These are phyloP conservation scores for Annulohypoxylon stygium DNA, from an alignment of 495 filamentous ascomycete species.

Conservation along the genomic window DNA sequence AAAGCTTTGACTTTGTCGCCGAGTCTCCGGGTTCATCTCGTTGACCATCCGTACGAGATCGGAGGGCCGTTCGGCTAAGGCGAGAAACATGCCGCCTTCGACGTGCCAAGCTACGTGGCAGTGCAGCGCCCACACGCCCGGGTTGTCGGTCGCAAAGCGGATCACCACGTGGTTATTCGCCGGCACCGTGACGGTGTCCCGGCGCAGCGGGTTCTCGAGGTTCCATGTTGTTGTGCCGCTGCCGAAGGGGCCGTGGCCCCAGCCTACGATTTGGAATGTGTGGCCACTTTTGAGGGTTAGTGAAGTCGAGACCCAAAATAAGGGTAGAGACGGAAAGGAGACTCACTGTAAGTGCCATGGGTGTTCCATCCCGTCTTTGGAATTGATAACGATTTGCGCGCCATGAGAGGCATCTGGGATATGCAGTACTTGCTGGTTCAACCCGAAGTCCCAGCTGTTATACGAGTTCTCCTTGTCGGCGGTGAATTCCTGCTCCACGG, in stretches of 20 bases:
- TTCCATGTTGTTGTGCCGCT: constrained; percentile 38
- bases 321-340: not conserved
- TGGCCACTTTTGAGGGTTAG: constrained; percentile 40
- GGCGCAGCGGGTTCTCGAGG: constrained; percentile 51
- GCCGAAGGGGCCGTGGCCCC: constrained; percentile 49
- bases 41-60: constrained; percentile 47
- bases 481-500: constrained; percentile 48
- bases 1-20: constrained; percentile 39
- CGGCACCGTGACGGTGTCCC: constrained; percentile 52
- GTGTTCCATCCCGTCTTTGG: constrained; percentile 68
- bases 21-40: constrained; percentile 38
- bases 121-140: constrained; percentile 53
- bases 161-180: constrained; percentile 49
- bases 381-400: constrained; percentile 74
- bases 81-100: constrained; percentile 52
- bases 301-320: not conserved
- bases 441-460: constrained; percentile 52
- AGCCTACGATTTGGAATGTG: constrained; percentile 53
- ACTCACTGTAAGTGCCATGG: constrained; percentile 54
- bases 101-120: constrained; percentile 56
- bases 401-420: constrained; percentile 73
- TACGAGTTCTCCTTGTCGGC: constrained; percentile 45
- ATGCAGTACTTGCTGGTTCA: constrained; percentile 52
- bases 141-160: constrained; percentile 52
- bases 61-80: constrained; percentile 48